Base-by-base conservation (phyloP, 164 flowering plant species). In the Platanus orientalis region DNA sequence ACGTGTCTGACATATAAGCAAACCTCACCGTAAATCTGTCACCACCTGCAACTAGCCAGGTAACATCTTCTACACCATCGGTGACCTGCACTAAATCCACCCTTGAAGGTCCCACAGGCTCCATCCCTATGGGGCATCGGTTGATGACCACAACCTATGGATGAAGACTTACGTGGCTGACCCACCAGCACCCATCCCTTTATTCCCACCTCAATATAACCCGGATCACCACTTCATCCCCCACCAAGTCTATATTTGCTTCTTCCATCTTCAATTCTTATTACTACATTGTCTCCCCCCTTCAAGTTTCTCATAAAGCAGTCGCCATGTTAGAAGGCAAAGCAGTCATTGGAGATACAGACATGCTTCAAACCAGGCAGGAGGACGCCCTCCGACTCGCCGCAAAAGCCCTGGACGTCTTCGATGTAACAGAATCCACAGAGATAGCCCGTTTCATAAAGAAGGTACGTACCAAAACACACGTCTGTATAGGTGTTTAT, bases 381-480 rank as follows among this genome's bases (percentile, higher is more conserved):
- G 57, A 65, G 52, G 63, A 59, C 4, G 73, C 73, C 10, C 69
- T 78, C 39, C 54, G 56, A 26, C 69, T 72, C 27, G 75, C 76
- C 13, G 73, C 75, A 4, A 65, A 75, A 54, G 78, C 73, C 13
- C 75, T 75, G 16, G 75, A 72, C 25, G 47, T 40, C 51, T 78
- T 64, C n/a, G 76, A 78, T 32, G 73, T 70, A 44, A 67, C 61
- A 21, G 68, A 74, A 39, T 63, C 72, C 34, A 75, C 64, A 3
- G 70, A 72, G 25, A 73, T 75, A 0, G 96, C 95, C 7, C 67
- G 81, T 36, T 83, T 76, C 75, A 84, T 92, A 20, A 89, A 89
- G 56, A 86, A 83, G 96, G 98, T 68, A 23, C 60, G 61, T 13
- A 12, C 26, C 40, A 26, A 16, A 34, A 28, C 19, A 20, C 17